Base-by-base conservation (phyloP, 1,284 basidiomycete species). In the Anthracocystis walkeri region DNA sequence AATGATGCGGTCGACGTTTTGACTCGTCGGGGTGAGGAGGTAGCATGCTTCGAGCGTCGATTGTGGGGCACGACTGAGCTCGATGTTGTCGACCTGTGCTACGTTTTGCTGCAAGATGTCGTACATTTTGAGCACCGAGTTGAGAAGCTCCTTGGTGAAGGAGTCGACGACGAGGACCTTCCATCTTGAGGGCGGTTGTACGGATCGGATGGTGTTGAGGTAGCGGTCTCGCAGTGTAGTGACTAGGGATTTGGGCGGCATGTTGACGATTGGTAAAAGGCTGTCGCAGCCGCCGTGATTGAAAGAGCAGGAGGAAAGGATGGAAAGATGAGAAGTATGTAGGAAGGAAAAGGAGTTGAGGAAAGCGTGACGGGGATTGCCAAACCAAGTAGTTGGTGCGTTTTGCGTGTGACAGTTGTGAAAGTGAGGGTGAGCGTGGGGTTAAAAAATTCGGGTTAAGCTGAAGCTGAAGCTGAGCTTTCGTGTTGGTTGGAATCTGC, bases 131-230 rank as follows among this genome's bases (percentile, higher is more conserved):
- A 98, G 89, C 5, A 96, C 94, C 2, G 92, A 90, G 66, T 92
- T 90, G 60, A 99, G 87, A 62, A 98, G 88, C 82, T 89, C 90
- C 86, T 95, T 92, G 31, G 94, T 92, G 87, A 94, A 90, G 72
- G 95, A 92, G 86, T 99, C 96, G 45, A 98, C 93, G 67, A 99
- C 93, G 53, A 99, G 90, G 80, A 96, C 92, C 89, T 99, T 99
- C 96, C 96, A 99, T 89, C 78, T 58, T 50, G 78, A 73, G 7
- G 80, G 68, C 0, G 83, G 81, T 60, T 83, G 82, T 4, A 84
- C 83, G n/a, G 83, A 84, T 16, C 77, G 75, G 14, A 84, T 79
- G 11, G 81, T 69, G 54, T 44, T 69, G 42, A 84, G 72, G 65
- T 84, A 83, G 45, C 82, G 75, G 18, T 81, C 79, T 10, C 78